phyloP scores from a whole-genome alignment of 768 basidiomycete species.

The Rhodosporidiobolus sp. region DNA sequence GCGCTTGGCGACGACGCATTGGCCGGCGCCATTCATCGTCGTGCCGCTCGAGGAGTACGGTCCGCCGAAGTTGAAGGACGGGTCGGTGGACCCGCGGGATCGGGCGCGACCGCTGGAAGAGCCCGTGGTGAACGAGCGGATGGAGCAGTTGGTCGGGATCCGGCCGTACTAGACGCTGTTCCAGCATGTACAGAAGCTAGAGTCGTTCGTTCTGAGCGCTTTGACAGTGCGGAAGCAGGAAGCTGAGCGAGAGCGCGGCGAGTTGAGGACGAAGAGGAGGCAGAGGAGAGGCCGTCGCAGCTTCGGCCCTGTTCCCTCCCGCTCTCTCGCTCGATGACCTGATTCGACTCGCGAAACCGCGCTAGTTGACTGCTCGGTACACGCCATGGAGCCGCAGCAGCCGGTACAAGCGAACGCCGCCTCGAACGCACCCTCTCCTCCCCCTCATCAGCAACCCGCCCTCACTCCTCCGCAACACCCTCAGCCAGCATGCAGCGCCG shows the following conservation, averaged over 20 bases:
- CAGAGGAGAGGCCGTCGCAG: too few relatives aligned
- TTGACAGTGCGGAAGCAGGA: too few relatives aligned
- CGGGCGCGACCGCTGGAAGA: slow-evolving; percentile 1
- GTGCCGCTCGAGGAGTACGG: slow-evolving; percentile 12
- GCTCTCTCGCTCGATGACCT: too few relatives aligned
- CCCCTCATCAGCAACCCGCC: not conserved
- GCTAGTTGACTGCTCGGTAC: too few relatives aligned
- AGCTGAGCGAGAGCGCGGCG: too few relatives aligned
- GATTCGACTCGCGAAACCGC: too few relatives aligned
- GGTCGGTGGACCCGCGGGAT: not conserved
- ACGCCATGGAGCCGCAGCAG: too few relatives aligned
- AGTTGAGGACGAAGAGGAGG: too few relatives aligned
- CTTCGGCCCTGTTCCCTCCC: too few relatives aligned
- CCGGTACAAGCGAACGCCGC: not conserved
- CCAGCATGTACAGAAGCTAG: too few relatives aligned
- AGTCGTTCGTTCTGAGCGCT: too few relatives aligned
- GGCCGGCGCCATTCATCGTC: slow-evolving; percentile 6
- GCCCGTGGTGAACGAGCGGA: not conserved
- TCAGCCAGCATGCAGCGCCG: not conserved
- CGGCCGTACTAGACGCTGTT: not conserved
- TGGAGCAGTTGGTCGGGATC: slow-evolving; percentile 1
- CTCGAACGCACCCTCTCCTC: too few relatives aligned
- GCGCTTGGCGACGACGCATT: slow-evolving; percentile 16
- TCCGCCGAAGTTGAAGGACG: not conserved
- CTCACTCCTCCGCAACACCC: not conserved